Evolutionary conservation across 2,329 filamentous ascomycete genomes (phyloP), one percentile per base, ranked within the genome.

Genomic region (Macrophomina tecta): DNA sequence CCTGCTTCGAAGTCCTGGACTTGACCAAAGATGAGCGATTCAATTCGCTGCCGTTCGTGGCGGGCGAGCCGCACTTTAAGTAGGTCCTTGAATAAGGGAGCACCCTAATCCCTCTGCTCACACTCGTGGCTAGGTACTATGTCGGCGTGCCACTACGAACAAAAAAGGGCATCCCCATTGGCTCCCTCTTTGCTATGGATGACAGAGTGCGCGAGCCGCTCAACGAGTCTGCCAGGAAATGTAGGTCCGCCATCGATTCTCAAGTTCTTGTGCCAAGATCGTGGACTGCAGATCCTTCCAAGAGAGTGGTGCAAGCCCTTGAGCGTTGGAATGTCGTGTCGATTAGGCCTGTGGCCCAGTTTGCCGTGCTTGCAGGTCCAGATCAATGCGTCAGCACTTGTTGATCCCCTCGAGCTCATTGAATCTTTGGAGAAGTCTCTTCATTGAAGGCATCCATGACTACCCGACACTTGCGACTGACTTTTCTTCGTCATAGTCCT

Each of bases 1-100:
- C 75, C 14, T 81, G 80, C 84, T 76, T 76, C 63, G 77, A 79
- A 51, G 72, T 77, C 14, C 71, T 74, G 45, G 76, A 79, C 55
- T 71, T 74, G n/a, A 69, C 72, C 32, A 38, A 74, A 48, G 78
- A 79, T 60, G 66, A 66, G 3, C 74, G 77, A 2, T 79, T 76
- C 72, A 73, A 72, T 45, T 66, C 72, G 14, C 69, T 75, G 7
- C 70, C 73, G 4, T 78, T 76, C 56, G 73, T 78, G 28, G 46
- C 67, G 0, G 69, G 70, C 14, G 71, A 72, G 36, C 75, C 75
- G 3, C 66, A 72, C 38, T 71, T 76, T 28, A 61, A 32, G 56
- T 48, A 48, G 42, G 30, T 4, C 9, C 28, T 12, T 18, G 30
- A 46, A 16, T 6, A 9, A 34, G 28, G 16, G 14, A 34, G 2